A percentile compares a stretch with the other conserved stretches of the same genome.
These are phyloP conservation scores for Penicillium sp. DNA, from an alignment of 2,329 filamentous ascomycete species.

Conservation along the genomic window DNA sequence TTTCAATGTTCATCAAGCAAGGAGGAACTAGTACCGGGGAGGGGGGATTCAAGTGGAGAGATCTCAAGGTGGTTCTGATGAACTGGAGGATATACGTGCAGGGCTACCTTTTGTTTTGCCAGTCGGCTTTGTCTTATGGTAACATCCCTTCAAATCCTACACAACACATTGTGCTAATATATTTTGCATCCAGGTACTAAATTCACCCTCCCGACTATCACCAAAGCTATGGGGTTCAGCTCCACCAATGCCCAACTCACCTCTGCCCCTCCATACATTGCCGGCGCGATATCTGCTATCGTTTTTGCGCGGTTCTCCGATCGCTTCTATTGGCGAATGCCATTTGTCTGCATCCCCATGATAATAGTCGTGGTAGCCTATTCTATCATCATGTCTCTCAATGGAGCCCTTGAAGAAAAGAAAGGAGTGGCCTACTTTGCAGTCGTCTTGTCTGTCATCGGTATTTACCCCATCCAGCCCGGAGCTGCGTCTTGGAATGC, in stretches of 20 bases:
- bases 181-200: conserved; percentile 36
- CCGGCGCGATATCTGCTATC: conserved; percentile 27
- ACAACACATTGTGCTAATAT: conserved; percentile 21
- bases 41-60: conserved; percentile 28
- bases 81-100: conserved; percentile 41
- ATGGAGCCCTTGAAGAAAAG: conserved; percentile 21
- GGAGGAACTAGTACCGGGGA: conserved; percentile 8
- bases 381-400: conserved; percentile 24
- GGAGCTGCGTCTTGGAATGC: conserved; percentile 27
- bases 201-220: conserved; percentile 40
- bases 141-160: conserved; percentile 12
- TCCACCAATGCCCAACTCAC: conserved; percentile 37
- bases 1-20: conserved; percentile 36
- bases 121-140: conserved; percentile 26
- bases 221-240: conserved; percentile 39
- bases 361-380: conserved; percentile 18
- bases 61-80: conserved; percentile 35
- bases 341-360: conserved; percentile 23
- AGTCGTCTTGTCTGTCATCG: conserved; percentile 24
- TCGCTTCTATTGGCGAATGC: conserved; percentile 28
- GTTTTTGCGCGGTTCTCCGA: conserved; percentile 25
- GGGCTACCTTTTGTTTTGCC: conserved; percentile 31
- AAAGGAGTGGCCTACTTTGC: conserved; percentile 25
- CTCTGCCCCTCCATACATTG: conserved; percentile 29
- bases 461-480: conserved; percentile 30